A percentile compares a stretch with the other conserved stretches of the same genome.
Conservation (phyloP, 2,329 filamentous ascomycete species). For the Penicillium paneum region DNA sequence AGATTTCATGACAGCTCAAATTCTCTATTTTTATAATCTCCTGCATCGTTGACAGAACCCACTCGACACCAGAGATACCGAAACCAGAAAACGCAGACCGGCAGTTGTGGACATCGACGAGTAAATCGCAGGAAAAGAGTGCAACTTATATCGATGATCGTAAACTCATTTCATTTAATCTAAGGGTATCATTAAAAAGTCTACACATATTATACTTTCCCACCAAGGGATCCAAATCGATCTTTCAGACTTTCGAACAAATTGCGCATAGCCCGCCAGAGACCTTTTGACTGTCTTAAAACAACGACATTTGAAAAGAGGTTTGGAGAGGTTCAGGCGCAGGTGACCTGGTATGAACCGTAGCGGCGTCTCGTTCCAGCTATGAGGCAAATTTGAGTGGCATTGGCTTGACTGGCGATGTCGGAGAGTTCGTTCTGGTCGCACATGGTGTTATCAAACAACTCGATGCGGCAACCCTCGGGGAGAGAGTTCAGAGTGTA, state of each 20-base stretch:
- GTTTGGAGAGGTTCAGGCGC: constrained; percentile 1
- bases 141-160: neutral
- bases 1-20: neutral
- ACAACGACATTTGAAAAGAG: neutral
- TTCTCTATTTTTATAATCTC: neutral
- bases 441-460: constrained; percentile 28
- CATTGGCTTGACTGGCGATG: constrained; percentile 11
- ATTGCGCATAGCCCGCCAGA: neutral
- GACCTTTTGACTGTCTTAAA: neutral
- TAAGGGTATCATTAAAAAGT: constrained; percentile 12
- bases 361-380: constrained; percentile 12
- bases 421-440: constrained; percentile 18
- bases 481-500: constrained; percentile 18
- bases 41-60: neutral
- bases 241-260: neutral
- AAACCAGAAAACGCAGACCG: neutral
- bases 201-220: neutral
- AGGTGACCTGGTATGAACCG: constrained; percentile 25
- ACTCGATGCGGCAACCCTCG: constrained; percentile 21
- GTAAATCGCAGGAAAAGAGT: neutral
- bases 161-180: constrained; percentile 7
- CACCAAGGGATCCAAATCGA: neutral
- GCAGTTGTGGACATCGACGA: neutral
- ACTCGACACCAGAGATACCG: neutral
- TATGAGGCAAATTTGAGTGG: constrained; percentile 12